phyloP scores from a whole-genome alignment of 371 early-diverging fungal genomes.

The Globomyces sp. region DNA sequence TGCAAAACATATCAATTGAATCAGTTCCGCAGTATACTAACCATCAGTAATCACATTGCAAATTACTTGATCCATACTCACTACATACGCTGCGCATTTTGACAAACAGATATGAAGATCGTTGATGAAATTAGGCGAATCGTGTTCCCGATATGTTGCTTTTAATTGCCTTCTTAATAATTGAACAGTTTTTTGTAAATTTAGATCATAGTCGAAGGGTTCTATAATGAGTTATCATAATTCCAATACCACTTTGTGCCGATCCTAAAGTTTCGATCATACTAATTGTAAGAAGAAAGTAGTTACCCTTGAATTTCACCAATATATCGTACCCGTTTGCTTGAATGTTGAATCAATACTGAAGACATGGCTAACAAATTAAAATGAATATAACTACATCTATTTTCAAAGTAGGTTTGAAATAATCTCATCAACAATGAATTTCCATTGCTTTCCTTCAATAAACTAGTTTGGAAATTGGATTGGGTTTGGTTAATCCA shows the following conservation, averaged over 20 bases:
- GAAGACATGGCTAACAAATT: conserved; percentile 14
- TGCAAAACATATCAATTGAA: conserved; percentile 79
- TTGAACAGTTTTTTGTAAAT: too few species aligned
- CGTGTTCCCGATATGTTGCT: background rate
- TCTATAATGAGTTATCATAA: too few species aligned
- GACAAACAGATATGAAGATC: conserved; percentile 8
- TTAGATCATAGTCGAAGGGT: too few species aligned
- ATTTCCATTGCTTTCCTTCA: background rate
- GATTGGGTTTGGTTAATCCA: conserved; percentile 10
- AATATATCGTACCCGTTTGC: conserved; percentile 38
- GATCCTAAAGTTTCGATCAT: conserved; percentile 10
- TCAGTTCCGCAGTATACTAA: conserved; percentile 64
- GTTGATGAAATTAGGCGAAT: conserved; percentile 21
- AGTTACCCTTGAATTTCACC: conserved; percentile 44
- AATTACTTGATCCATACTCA: conserved; percentile 19
- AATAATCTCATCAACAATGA: conserved; percentile 12
- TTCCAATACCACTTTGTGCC: background rate
- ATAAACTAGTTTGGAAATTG: background rate
- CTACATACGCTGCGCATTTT: conserved; percentile 15
- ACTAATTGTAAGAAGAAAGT: conserved; percentile 15
- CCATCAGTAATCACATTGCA: conserved; percentile 23
- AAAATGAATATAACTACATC: conserved; percentile 35
- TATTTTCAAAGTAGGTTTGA: conserved; percentile 36
- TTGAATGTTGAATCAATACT: conserved; percentile 28
- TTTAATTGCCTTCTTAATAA: background rate